Base-by-base conservation (phyloP, 1,139 yeast species). In the Suhomyces bokatorum region DNA sequence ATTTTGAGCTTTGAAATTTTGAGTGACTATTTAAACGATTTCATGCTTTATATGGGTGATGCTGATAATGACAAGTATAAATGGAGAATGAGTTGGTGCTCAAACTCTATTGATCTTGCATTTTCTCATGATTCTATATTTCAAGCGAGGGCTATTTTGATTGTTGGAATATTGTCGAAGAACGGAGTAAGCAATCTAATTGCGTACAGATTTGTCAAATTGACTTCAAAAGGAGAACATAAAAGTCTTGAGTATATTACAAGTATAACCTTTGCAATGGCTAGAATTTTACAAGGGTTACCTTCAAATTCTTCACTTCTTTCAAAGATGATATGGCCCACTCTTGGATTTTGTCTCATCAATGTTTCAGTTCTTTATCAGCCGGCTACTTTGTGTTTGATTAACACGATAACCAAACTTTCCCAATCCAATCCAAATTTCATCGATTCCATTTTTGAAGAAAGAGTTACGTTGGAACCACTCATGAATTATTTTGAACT, bases 61-160 rank as follows among this genome's bases (percentile, higher is more conserved):
- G 73, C 81, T n/a, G 77, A 66, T 47, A 44, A 44, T 30, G 78
- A 80, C 42, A 74, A 77, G 39, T 72, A 77, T 7, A 72, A 75
- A 33, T 86, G 93, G 88, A 71, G 81, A 53, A 69, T 84, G 8
- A 75, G 87, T 46, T 87, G 93, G 89, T 75, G 81, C 50, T 74
- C 86, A 27, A 78, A 81, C 55, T 80, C 85, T 1, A 70, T 85
- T 54, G 83, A 81, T 51, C 78, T 86, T 16, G 87, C 90, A 1
- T 83, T 85, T 54, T 73, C 77, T 37, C 64, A 69, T 12, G 74
- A 75, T 28, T 81, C 91, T 0, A 76, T 83, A 22, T 73, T 88
- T 45, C 91, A 88, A 58, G 80, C 82, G 8, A 73, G 96, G 44
- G 89, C 95, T 0, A 69, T 87, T 45, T 70, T 88, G 52, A 77